These are phyloP conservation scores for Diaporthe ilicicola DNA, from an alignment of 2,329 filamentous ascomycete species.

Conservation along the genomic window DNA sequence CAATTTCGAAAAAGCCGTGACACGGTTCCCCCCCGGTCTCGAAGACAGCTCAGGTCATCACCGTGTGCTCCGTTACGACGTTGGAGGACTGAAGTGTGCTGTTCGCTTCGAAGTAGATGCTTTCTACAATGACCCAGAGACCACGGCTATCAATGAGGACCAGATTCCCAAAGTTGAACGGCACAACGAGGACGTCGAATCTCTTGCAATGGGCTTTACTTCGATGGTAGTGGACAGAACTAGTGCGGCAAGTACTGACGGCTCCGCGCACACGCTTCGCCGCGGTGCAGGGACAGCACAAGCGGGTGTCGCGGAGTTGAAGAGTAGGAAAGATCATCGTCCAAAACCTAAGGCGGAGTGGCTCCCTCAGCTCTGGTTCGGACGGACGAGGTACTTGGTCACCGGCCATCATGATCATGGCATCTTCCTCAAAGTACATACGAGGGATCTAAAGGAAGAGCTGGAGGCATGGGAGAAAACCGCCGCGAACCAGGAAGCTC, in stretches of 20 bases:
- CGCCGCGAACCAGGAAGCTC: background rate
- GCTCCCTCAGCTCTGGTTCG: conserved; percentile 42
- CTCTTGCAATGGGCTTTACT: background rate
- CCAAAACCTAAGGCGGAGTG: background rate
- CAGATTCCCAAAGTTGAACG: background rate
- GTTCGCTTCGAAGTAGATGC: conserved; percentile 22
- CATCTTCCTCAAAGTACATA: conserved; percentile 28
- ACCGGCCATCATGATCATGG: conserved; percentile 35
- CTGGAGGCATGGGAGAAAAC: conserved; percentile 33
- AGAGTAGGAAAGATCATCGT: conserved; percentile 21
- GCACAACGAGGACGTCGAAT: background rate
- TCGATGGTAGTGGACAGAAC: background rate
- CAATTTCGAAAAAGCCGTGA: conserved; percentile 11
- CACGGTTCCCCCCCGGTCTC: background rate
- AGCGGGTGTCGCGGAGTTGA: conserved; percentile 37
- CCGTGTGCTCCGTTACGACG: conserved; percentile 8
- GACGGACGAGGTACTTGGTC: conserved; percentile 40
- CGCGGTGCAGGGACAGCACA: conserved; percentile 32
- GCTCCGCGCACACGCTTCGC: background rate
- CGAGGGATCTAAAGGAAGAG: background rate
- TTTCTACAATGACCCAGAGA: background rate
- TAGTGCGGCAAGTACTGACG: background rate
- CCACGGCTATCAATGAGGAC: too few species aligned
- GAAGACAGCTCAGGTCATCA: conserved; percentile 16
- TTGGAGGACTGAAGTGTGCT: conserved; percentile 19